Percentiles rank a stretch among this genome's conserved stretches.
phyloP scores from a whole-genome alignment of 2,329 filamentous ascomycete genomes.

The Hypoxylon sp. region DNA sequence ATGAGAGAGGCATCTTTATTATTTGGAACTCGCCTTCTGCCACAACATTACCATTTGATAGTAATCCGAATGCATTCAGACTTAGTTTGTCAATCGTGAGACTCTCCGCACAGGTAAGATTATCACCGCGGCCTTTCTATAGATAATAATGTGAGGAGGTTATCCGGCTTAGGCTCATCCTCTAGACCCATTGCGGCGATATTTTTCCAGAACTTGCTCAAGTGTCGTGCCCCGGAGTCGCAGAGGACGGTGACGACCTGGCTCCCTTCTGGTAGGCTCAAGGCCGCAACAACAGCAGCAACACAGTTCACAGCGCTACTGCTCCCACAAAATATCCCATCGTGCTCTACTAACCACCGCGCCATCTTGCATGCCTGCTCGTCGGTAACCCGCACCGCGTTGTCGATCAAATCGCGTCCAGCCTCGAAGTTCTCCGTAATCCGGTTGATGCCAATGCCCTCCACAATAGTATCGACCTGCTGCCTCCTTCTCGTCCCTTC shows the following conservation, averaged over 20 bases:
- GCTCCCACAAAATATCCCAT: constrained; percentile 94
- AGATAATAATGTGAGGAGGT: constrained; percentile 67
- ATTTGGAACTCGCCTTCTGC: constrained; percentile 1
- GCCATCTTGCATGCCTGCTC: constrained; percentile 93
- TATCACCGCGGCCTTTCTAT: constrained; percentile 55
- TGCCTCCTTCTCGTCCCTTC: constrained; percentile 91
- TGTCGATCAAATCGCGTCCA: constrained; percentile 87
- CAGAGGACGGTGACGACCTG: constrained; percentile 87
- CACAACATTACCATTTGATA: constrained; percentile 12
- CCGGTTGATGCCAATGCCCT: constrained; percentile 95
- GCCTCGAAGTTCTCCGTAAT: constrained; percentile 94
- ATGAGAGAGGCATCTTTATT: constrained; percentile 5
- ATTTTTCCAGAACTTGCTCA: constrained; percentile 88
- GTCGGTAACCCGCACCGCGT: constrained; percentile 90
- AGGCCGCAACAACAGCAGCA: constrained; percentile 79
- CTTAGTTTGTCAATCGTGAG: constrained; percentile 8
- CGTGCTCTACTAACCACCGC: constrained; percentile 94
- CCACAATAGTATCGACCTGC: constrained; percentile 96
- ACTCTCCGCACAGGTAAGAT: not conserved
- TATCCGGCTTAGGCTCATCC: constrained; percentile 64
- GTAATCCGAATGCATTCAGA: constrained; percentile 19
- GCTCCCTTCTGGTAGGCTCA: constrained; percentile 72
- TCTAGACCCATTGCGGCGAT: constrained; percentile 78
- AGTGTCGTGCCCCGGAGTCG: constrained; percentile 84
- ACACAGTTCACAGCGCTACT: constrained; percentile 98